A percentile compares a stretch with the other conserved stretches of the same genome.
phyloP scores from a whole-genome alignment of 306 rosid species.

The Purshia tridentata region DNA sequence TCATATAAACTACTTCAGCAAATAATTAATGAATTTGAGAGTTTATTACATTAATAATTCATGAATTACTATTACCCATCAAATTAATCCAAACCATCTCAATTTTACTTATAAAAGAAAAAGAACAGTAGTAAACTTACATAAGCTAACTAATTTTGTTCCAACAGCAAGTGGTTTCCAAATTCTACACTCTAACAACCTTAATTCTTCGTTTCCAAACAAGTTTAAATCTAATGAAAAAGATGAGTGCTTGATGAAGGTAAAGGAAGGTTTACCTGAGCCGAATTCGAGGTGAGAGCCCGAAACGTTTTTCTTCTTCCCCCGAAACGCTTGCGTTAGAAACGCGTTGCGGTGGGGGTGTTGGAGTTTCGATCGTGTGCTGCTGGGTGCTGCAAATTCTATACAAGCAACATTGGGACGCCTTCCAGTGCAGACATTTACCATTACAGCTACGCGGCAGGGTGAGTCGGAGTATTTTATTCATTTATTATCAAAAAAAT shows the following conservation, averaged over 20 bases:
- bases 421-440: neutral
- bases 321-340: too few species aligned
- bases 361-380: neutral
- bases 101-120: neutral
- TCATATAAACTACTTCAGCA: neutral
- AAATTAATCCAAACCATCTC: neutral
- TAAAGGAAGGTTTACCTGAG: neutral
- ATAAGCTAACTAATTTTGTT: too few species aligned
- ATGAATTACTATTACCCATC: neutral
- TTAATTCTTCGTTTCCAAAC: neutral
- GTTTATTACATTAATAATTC: neutral
- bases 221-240: neutral
- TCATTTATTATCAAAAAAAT: neutral
- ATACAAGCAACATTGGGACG: neutral
- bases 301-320: too few species aligned
- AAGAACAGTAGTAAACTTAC: neutral
- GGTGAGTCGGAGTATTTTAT: neutral
- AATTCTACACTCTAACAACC: neutral
- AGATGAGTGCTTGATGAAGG: neutral
- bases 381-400: neutral
- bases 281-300: neutral
- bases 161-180: neutral
- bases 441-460: slow-evolving; percentile 1
- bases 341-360: neutral
- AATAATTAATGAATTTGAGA: neutral